Conservation (phyloP, 2,329 filamentous ascomycete genomes). For the Sporothrix mexicana region DNA sequence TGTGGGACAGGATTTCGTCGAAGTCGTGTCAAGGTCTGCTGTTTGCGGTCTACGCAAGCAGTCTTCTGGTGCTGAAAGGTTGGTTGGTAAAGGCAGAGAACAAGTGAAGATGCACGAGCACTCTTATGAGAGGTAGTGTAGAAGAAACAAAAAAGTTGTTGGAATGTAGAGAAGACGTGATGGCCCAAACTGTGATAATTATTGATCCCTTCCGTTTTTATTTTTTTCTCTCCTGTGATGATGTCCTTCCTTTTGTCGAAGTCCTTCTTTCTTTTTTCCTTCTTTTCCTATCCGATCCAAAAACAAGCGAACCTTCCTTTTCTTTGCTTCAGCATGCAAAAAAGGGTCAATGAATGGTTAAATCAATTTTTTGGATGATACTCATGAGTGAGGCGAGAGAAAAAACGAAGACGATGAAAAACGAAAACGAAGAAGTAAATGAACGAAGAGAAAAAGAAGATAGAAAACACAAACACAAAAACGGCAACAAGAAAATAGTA, state of each 20-base stretch:
- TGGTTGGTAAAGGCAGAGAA: not conserved
- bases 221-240: constrained; percentile 3
- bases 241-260: not conserved
- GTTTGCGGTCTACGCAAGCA: constrained; percentile 30
- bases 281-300: constrained; percentile 5
- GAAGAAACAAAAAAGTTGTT: not conserved
- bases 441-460: constrained; percentile 46
- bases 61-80: not conserved
- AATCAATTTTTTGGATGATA: constrained; percentile 39
- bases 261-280: constrained; percentile 14
- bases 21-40: not conserved
- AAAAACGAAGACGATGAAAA: constrained; percentile 27
- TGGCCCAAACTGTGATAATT: not conserved
- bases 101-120: constrained; percentile 2
- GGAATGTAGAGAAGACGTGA: not conserved
- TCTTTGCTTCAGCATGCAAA: constrained; percentile 46
- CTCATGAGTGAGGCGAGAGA: constrained; percentile 33
- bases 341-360: constrained; percentile 37
- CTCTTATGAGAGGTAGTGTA: constrained; percentile 3
- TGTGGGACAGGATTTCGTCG: too few species aligned
- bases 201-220: constrained; percentile 31
- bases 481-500: constrained; percentile 58
- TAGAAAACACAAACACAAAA: constrained; percentile 46
- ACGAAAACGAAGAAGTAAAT: constrained; percentile 18
- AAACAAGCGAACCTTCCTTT: constrained; percentile 19